phyloP scores from a whole-genome alignment of 2,329 filamentous ascomycete genomes.

The Fusarium coicis region DNA sequence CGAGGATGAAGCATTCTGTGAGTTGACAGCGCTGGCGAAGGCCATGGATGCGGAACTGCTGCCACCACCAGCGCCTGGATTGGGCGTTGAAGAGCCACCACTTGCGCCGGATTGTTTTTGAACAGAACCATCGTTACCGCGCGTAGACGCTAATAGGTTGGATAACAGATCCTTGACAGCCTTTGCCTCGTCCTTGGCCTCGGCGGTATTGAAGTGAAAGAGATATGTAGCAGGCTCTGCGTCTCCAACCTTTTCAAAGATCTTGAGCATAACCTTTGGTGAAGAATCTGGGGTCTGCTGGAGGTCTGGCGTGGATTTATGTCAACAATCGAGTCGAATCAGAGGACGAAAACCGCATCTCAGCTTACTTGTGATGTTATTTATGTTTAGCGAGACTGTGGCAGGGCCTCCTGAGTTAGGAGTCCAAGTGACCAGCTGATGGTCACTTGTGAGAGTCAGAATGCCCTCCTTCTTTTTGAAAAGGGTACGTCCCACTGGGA shows the following conservation, averaged over 20 bases:
- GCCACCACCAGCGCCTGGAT: constrained; percentile 43
- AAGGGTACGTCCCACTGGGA: constrained; percentile 73
- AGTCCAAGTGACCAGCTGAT: constrained; percentile 82
- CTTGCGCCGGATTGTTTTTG: constrained; percentile 57
- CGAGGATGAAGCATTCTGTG: constrained; percentile 62
- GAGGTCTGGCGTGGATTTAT: constrained; percentile 68
- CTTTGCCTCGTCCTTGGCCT: constrained; percentile 86
- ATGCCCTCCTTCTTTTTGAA: constrained; percentile 98
- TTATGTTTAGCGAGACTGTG: constrained; percentile 74
- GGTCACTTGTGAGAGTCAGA: constrained; percentile 78
- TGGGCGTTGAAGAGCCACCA: constrained; percentile 44
- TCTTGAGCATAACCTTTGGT: constrained; percentile 92
- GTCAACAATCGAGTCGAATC: constrained; percentile 4
- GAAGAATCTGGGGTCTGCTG: constrained; percentile 93
- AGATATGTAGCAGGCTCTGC: constrained; percentile 76
- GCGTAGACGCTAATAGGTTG: constrained; percentile 76
- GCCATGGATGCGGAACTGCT: constrained; percentile 77
- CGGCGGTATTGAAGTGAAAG: constrained; percentile 87
- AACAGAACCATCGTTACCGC: constrained; percentile 64
- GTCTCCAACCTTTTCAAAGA: constrained; percentile 77
- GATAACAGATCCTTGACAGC: constrained; percentile 85
- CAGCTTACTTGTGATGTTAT: constrained; percentile 82
- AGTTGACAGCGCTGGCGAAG: constrained; percentile 75
- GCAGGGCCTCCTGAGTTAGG: constrained; percentile 73
- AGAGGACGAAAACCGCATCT: neutral